phyloP scores from a whole-genome alignment of 768 basidiomycete genomes.

The Tricholoma sp. region DNA sequence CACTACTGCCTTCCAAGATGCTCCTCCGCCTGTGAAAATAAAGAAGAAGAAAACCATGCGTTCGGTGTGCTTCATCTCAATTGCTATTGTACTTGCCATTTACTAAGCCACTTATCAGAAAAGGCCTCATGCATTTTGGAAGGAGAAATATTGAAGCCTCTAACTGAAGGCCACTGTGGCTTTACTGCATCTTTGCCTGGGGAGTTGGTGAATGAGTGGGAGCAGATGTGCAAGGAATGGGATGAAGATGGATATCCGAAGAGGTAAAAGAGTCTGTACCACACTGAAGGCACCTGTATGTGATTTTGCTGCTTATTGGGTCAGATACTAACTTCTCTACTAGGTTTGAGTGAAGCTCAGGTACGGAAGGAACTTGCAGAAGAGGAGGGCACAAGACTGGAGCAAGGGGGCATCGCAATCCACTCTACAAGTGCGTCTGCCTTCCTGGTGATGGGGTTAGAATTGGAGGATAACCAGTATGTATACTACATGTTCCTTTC shows the following conservation, averaged over 20 bases:
- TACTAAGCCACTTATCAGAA: background rate
- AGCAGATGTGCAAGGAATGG: background rate
- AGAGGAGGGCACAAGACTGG: background rate
- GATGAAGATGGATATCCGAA: background rate
- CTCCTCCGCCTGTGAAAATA: background rate
- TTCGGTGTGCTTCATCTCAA: background rate
- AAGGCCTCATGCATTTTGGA: background rate
- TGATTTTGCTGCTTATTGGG: background rate
- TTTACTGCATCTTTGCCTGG: background rate
- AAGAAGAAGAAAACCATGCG: slow-evolving; percentile 5
- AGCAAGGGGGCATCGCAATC: background rate
- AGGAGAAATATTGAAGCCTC: slow-evolving; percentile 1
- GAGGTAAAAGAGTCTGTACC: background rate
- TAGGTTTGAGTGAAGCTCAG: background rate
- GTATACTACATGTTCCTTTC: background rate
- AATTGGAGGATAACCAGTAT: background rate
- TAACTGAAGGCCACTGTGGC: background rate
- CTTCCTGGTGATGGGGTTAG: background rate
- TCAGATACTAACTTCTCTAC: background rate
- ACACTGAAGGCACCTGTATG: background rate
- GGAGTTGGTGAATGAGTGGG: background rate
- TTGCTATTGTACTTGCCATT: background rate
- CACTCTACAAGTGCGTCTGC: background rate
- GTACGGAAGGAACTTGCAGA: background rate
- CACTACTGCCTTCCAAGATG: background rate